Evolutionary conservation across 352 stramenopile species (phyloP), one percentile per base, ranked within the genome.

Genomic region (Globisporangium abappressorium): DNA sequence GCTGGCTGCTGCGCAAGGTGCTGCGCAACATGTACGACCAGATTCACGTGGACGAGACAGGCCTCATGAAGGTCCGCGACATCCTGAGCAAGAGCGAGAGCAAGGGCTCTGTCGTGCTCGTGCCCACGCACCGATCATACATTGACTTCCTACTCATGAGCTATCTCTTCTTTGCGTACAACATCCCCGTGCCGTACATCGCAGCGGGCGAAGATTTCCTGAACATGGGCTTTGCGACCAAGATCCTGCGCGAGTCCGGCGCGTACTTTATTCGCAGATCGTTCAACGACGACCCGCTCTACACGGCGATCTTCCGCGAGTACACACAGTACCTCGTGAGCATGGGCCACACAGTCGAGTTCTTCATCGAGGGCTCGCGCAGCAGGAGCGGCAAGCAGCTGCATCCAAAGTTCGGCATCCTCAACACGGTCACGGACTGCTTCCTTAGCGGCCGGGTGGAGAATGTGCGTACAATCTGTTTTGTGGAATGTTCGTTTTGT

Each of bases 111-210:
- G 75, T 95, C 47, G 85, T 96, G 47, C 75, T 96, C 57, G 83
- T 95, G n/a, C 88, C 88, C 49, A 94, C 87, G 18, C 87, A 95
- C 58, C 87, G 87, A 34, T 93, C 84, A 43, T 95, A 95, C 62
- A 78, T 94, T 12, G 87, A 95, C 64, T 95, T 95, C 41, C 65
- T 95, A 62, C 81, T 94, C 58, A 84, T 95, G 76, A 93, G 85
- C 69, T 95, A 94, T 69, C 70, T 95, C 18, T 95, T 92, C 72
- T 95, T 95, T 68, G 87, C 86, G 26, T 95, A 94, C 74, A 95
- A 95, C 59, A 89, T 95, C 26, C 87, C 87, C 0, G 83, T 95
- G 57, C 87, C 87, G 22, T 90, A 94, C 62, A 87, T 95, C 55
- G 82, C 87, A 5, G 89, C 87, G 2, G 87, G 85, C 0, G 82